Percentiles rank a stretch among this genome's conserved stretches.
Conservation (phyloP, 1,284 basidiomycete genomes). For the Mrakiaceae sp. region DNA sequence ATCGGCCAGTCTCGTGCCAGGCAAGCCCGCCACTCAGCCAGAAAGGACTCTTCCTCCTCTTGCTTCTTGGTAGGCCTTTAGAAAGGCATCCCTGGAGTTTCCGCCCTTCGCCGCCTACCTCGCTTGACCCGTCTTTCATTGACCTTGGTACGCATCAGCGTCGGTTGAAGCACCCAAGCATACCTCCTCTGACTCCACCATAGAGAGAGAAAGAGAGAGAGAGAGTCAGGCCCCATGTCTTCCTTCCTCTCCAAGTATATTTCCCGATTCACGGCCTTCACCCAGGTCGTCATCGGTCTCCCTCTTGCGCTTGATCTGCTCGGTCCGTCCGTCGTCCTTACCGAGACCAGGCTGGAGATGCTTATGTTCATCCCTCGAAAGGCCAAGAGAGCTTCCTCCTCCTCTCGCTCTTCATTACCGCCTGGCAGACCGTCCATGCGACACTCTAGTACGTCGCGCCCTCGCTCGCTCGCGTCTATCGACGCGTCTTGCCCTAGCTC, state of each 20-base stretch:
- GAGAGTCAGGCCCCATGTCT: not conserved
- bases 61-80: too few species aligned
- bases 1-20: too few species aligned
- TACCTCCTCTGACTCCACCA: too few species aligned
- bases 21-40: too few species aligned
- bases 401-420: constrained; percentile 33
- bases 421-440: constrained; percentile 32
- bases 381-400: constrained; percentile 36
- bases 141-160: too few species aligned
- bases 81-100: too few species aligned
- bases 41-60: too few species aligned
- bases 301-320: constrained; percentile 32
- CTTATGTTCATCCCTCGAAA: constrained; percentile 3
- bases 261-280: constrained; percentile 31
- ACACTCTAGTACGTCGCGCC: constrained; percentile 24
- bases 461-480: not conserved
- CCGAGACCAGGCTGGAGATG: not conserved
- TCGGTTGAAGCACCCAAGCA: too few species aligned
- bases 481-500: not conserved
- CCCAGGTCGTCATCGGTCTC: constrained; percentile 30
- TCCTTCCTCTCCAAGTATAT: constrained; percentile 17
- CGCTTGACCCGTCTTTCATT: too few species aligned
- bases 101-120: too few species aligned
- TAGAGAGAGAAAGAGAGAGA: not conserved
- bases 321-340: constrained; percentile 22